A percentile compares a stretch with the other conserved stretches of the same genome.
These are phyloP conservation scores for Auricularia sp. DNA, from an alignment of 768 basidiomycete species.

Conservation along the genomic window DNA sequence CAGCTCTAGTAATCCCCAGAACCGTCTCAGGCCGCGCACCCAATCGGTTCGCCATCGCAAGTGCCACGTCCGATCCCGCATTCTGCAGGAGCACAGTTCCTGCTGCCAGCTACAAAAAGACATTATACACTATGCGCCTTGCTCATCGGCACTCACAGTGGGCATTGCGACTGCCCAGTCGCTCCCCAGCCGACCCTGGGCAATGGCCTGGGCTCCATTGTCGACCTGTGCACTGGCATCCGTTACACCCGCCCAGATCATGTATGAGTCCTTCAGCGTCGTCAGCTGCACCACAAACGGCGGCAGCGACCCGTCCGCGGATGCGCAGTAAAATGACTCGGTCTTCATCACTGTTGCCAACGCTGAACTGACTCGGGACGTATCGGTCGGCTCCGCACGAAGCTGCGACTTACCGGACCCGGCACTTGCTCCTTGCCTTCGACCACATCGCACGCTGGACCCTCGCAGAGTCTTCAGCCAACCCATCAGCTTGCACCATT, in stretches of 20 bases:
- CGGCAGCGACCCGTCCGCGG: background rate
- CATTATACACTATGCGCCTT: background rate
- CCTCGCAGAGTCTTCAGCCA: no score
- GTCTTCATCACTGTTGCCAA: background rate
- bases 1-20: conserved; percentile 10
- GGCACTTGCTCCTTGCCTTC: no score
- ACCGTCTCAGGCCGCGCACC: conserved; percentile 35
- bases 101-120: conserved; percentile 19
- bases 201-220: conserved; percentile 25
- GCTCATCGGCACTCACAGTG: conserved; percentile 16
- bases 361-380: no score
- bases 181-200: conserved; percentile 46
- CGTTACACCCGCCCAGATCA: conserved; percentile 72
- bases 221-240: conserved; percentile 33
- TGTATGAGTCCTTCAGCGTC: conserved; percentile 58
- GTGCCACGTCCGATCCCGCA: conserved; percentile 48
- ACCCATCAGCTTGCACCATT: no score
- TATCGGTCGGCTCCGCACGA: no score
- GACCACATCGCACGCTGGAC: no score
- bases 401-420: no score
- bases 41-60: conserved; percentile 70
- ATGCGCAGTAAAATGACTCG: conserved; percentile 10
- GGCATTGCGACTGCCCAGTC: conserved; percentile 88
- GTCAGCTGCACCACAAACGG: conserved; percentile 53
- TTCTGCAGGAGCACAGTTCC: conserved; percentile 59